Evolutionary conservation across 1,139 yeast species (phyloP), one percentile per base, ranked within the genome.

Genomic region (Neolecta irregularis): DNA sequence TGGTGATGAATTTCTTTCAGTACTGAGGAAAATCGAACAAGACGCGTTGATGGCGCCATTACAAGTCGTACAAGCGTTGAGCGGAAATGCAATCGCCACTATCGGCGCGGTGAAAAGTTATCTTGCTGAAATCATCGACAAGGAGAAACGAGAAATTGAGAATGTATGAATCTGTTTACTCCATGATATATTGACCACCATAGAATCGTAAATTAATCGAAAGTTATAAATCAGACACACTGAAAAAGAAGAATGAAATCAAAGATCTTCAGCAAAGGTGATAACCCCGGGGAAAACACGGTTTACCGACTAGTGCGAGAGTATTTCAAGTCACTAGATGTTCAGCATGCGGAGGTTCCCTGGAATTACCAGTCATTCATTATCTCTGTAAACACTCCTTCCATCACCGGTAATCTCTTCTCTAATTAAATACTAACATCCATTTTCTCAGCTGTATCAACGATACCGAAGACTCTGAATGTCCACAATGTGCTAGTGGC

Each of bases 381-480:
- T 91, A 85, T 60, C 71, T 74, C 42, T 88, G 98, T 57, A 68
- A 68, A 36, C 98, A 88, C 49, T 73, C 92, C 3, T 83, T 71
- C 50, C 98, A 88, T 52, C 81, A 77, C 46, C 62, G 79, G 35
- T 91, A 98, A 6, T 28, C 13, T 7, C 19, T 28, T 28, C 8
- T 28, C 22, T 20, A 46, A 9, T 35, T 26, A 6, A 34, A 39
- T 18, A 40, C 44, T 4, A 42, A 40, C 6, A 31, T 26, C 8
- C 44, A 44, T 6, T 45, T 44, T 12, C 35, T 42, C 5, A 34
- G 33, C 15, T 41, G 38, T 12, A 41, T 28, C 13, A 28, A 41
- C 6, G 48, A 48, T 17, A 48, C 48, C 22, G 49, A 47, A 4
- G 50, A 49, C 23, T 53, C 54, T 24, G 60, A 58, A 38, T 83